phyloP scores from a whole-genome alignment of 129 eudicot species.

The Flaveria linearis region DNA sequence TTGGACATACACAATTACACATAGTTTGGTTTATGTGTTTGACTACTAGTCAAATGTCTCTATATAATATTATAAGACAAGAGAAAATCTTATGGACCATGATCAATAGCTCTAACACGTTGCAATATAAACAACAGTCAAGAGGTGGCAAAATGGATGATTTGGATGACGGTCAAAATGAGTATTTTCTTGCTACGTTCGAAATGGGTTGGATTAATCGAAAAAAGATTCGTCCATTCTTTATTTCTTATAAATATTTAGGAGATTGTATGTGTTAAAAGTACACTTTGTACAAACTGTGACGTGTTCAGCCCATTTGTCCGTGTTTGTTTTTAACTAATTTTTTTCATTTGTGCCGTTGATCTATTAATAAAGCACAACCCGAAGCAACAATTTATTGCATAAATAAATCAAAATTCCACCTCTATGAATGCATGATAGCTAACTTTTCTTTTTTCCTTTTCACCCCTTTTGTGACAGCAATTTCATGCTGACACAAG shows the following conservation, averaged over 20 bases:
- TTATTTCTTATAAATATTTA: neutral
- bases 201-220: neutral
- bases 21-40: conserved; percentile 11
- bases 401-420: neutral
- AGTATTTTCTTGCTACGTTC: neutral
- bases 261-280: neutral
- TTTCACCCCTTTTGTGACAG: conserved; percentile 27
- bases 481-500: conserved; percentile 31
- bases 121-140: neutral
- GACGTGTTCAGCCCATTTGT: neutral
- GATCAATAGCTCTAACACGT: neutral
- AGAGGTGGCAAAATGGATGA: conserved; percentile 4
- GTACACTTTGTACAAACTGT: neutral
- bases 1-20: neutral
- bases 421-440: neutral
- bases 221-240: neutral
- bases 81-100: too few species aligned
- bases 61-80: too few species aligned
- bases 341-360: neutral
- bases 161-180: neutral
- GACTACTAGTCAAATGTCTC: conserved; percentile 10
- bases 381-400: neutral
- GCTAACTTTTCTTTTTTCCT: neutral
- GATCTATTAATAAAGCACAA: neutral
- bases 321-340: neutral